Conservation (phyloP, 345 rosid genomes). For the Tarenaya hassleriana region DNA sequence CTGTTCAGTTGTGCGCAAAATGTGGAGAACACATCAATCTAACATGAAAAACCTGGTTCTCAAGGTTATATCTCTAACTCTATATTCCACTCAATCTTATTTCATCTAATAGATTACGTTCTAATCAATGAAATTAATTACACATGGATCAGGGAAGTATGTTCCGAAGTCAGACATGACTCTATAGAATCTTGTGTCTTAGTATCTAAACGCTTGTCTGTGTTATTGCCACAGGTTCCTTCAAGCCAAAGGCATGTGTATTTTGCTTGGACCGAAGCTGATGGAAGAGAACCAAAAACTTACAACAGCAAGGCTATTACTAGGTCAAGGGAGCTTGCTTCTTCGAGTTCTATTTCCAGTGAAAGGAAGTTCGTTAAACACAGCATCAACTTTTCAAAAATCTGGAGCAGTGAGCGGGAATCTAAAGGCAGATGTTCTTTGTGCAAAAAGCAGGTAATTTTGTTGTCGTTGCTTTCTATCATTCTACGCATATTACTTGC, state of each 20-base stretch:
- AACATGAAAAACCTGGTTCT: slow-evolving; percentile 46
- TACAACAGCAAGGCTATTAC: slow-evolving; percentile 42
- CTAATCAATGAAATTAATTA: slow-evolving; percentile 6
- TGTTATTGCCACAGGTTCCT: slow-evolving; percentile 57
- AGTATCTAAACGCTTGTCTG: slow-evolving; percentile 2
- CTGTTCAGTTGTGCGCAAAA: slow-evolving; percentile 67
- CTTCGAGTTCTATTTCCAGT: slow-evolving; percentile 43
- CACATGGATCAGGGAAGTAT: slow-evolving; percentile 1
- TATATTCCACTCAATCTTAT: background rate
- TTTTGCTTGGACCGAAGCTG: slow-evolving; percentile 70
- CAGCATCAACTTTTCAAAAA: slow-evolving; percentile 61
- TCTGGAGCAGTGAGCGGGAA: slow-evolving; percentile 88
- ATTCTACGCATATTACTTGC: slow-evolving; percentile 4
- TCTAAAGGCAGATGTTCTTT: slow-evolving; percentile 62
- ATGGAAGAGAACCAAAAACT: slow-evolving; percentile 37
- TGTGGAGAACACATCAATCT: slow-evolving; percentile 82
- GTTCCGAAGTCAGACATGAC: background rate
- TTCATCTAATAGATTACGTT: slow-evolving; percentile 3
- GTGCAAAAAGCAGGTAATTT: slow-evolving; percentile 68
- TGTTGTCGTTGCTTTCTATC: slow-evolving; percentile 16
- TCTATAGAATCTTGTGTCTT: slow-evolving; percentile 11
- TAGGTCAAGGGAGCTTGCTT: slow-evolving; percentile 56
- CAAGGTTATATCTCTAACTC: slow-evolving; percentile 45
- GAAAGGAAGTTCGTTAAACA: slow-evolving; percentile 65
- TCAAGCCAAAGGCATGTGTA: slow-evolving; percentile 77